Evolutionary conservation across 495 filamentous ascomycete species (phyloP).

Genomic region (Annulohypoxylon stygium): DNA sequence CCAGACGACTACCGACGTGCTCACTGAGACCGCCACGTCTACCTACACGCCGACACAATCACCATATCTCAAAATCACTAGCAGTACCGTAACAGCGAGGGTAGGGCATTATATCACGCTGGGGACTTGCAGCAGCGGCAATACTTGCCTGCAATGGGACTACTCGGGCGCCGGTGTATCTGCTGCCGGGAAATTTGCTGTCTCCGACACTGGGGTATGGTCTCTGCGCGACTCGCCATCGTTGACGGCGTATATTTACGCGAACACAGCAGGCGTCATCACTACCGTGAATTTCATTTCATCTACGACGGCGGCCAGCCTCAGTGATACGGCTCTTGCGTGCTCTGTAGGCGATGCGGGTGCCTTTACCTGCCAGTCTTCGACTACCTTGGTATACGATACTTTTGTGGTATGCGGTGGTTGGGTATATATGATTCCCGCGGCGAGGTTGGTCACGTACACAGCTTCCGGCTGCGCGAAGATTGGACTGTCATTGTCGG

Average conservation of each 20-base stretch:
- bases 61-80: constrained; percentile 5
- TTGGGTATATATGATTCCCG: constrained; percentile 1
- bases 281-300: not conserved
- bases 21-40: not conserved
- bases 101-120: not conserved
- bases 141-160: not conserved
- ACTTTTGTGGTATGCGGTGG: not conserved
- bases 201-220: not conserved
- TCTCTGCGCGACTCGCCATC: not conserved
- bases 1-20: not conserved
- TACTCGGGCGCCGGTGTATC: not conserved
- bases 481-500: not conserved
- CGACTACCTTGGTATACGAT: not conserved
- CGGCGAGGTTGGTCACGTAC: not conserved
- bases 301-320: not conserved
- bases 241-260: not conserved
- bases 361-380: not conserved
- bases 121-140: not conserved
- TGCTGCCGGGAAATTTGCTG: not conserved
- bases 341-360: not conserved
- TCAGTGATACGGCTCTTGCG: not conserved
- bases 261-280: not conserved
- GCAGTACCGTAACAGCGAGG: not conserved
- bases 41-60: constrained; percentile 7
- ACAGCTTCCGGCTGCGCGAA: not conserved